A percentile compares a stretch with the other conserved stretches of the same genome.
These are phyloP conservation scores for Irpex sp. DNA, from an alignment of 1,284 basidiomycete species.

Conservation along the genomic window DNA sequence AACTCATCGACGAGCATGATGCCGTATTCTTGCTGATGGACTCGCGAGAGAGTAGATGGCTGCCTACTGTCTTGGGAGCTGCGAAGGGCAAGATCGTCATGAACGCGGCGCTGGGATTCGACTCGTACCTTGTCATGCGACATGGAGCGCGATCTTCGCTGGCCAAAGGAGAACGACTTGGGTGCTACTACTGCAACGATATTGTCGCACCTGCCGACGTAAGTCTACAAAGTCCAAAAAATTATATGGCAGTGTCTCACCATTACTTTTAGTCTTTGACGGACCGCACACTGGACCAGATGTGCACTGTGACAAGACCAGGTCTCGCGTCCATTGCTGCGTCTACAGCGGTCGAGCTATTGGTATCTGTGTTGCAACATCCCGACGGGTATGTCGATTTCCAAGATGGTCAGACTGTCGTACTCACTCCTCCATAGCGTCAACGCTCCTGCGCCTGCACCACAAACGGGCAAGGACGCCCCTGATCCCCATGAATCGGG, in stretches of 20 bases:
- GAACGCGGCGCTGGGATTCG: constrained; percentile 95
- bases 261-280: constrained; percentile 68
- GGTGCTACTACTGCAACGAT: constrained; percentile 99
- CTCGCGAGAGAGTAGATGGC: constrained; percentile 92
- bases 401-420: background rate
- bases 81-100: constrained; percentile 88
- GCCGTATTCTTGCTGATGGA: constrained; percentile 97
- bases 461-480: constrained; percentile 34
- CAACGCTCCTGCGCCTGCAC: constrained; percentile 63
- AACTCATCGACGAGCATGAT: constrained; percentile 82
- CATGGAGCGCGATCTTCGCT: constrained; percentile 70
- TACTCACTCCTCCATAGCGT: constrained; percentile 40
- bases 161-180: constrained; percentile 46
- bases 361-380: constrained; percentile 89
- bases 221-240: constrained; percentile 23
- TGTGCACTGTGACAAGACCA: constrained; percentile 99
- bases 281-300: constrained; percentile 95
- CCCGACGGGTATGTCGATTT: constrained; percentile 65
- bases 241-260: background rate
- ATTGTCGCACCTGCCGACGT: constrained; percentile 96
- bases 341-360: constrained; percentile 88
- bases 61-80: constrained; percentile 87
- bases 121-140: constrained; percentile 95
- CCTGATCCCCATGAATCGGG: constrained; percentile 31
- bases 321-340: constrained; percentile 92